Conservation (phyloP, 371 early-diverging fungal species). For the Mucor saturninus region DNA sequence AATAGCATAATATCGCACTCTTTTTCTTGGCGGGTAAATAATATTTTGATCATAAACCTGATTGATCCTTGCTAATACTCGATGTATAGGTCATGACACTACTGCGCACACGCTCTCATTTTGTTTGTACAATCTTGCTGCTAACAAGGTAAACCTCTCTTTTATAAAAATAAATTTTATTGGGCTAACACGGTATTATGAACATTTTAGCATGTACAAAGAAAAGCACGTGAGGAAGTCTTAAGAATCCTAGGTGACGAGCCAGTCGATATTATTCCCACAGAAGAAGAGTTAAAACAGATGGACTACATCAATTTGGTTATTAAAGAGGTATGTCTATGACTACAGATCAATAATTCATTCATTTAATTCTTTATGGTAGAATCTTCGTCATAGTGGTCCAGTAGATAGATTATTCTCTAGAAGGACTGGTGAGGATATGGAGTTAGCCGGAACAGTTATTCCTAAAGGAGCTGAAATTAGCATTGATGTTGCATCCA, state of each 20-base stretch:
- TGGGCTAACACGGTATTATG: not conserved
- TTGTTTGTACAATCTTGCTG: conserved; percentile 30
- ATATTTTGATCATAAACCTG: not conserved
- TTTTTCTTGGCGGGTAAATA: conserved; percentile 26
- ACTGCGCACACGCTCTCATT: conserved; percentile 36
- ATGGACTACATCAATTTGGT: conserved; percentile 50
- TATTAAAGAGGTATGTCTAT: conserved; percentile 33
- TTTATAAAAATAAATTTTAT: no score
- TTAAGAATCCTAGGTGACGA: conserved; percentile 48
- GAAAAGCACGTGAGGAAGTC: conserved; percentile 48
- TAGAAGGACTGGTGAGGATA: conserved; percentile 21
- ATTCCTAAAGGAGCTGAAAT: conserved; percentile 23
- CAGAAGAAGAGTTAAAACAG: conserved; percentile 46
- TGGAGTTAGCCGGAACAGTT: conserved; percentile 7
- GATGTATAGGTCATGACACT: conserved; percentile 9
- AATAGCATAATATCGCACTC: conserved; percentile 20
- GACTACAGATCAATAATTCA: not conserved
- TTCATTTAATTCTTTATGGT: conserved; percentile 4
- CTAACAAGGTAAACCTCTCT: conserved; percentile 14
- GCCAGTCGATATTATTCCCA: conserved; percentile 44
- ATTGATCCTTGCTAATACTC: not conserved
- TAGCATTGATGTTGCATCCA: conserved; percentile 17
- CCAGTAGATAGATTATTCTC: conserved; percentile 18
- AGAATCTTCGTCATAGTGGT: conserved; percentile 19
- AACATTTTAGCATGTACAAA: conserved; percentile 37